Evolutionary conservation across 495 filamentous ascomycete species (phyloP), one percentile per base, ranked within the genome.

Genomic region (Aspergillus sparsus): DNA sequence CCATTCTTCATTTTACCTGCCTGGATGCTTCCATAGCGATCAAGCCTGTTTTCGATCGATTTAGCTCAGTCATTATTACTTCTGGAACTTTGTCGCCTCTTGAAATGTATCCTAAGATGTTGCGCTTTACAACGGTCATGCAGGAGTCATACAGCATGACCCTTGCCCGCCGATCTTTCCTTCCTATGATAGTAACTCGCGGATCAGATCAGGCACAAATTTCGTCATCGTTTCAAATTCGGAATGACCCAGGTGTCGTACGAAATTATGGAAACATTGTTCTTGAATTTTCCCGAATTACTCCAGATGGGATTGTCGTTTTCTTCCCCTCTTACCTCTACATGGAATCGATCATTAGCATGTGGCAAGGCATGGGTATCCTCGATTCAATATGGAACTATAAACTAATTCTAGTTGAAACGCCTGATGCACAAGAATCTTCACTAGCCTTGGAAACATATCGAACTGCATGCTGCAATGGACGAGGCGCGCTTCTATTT

Each of bases 41-140:
- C 72, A 96, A 93, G 67, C 95, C 95, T 1, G 92, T 99, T 8
- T 95, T 98, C 68, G 94, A 99, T 55, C 88, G 95, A 36, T 99
- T 99, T 72, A 89, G 87, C 68, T 97, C 95, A 7, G 95, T 99
- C 55, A 93, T 99, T 73, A 97, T 99, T 71, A 99, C 95, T 6
- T 98, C 95, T 0, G 95, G 95, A 66, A 99, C 95, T 4, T 88
- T 99, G 53, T 97, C 94, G 0, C 95, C 95, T 0, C 72, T 99
- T 5, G 95, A 99, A 71, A 98, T 99, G 92, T 99, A 98, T 70
- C 95, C 95, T 0, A 97, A 96, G 66, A 97, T 99, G 94, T 85
- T 99, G 9, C 89, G 88, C 45, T 99, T 99, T 74, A 81, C 78
- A 3, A 88, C 91, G 10, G 93, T 97, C 13, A 86, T 98, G 34